phyloP scores from a whole-genome alignment of 345 rosid genomes.

The Eucalyptus sp. region DNA sequence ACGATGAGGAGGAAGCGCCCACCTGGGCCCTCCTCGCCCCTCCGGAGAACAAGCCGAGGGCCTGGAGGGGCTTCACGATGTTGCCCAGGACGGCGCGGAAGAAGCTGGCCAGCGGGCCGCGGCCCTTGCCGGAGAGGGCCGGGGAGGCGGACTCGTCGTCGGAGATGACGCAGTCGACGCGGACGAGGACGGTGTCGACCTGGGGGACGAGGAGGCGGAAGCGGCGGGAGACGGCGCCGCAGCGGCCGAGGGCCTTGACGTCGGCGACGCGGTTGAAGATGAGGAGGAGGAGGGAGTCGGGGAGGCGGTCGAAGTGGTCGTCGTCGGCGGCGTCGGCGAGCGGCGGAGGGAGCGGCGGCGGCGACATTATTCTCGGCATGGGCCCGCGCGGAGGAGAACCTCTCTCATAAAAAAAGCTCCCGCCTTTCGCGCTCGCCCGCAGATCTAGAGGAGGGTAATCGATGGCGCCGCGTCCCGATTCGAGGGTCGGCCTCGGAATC shows the following conservation, averaged over 20 bases:
- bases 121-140: conserved; percentile 32
- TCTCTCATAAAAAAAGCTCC: too few relatives aligned
- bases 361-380: not conserved
- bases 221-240: conserved; percentile 74
- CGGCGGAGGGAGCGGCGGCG: not conserved
- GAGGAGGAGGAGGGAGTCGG: conserved; percentile 63
- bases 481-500: not conserved
- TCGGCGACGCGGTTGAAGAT: conserved; percentile 84
- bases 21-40: conserved; percentile 26
- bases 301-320: conserved; percentile 90
- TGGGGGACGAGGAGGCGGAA: conserved; percentile 69
- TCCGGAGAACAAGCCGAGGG: conserved; percentile 52
- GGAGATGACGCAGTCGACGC: conserved; percentile 90
- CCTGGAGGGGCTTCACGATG: conserved; percentile 72
- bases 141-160: conserved; percentile 52
- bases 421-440: too few relatives aligned
- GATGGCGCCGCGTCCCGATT: not conserved
- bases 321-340: not conserved
- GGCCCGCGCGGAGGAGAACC: not conserved
- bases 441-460: not conserved
- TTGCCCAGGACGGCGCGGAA: conserved; percentile 49
- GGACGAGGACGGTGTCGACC: conserved; percentile 79
- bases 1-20: conserved; percentile 6
- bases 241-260: conserved; percentile 86
- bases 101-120: conserved; percentile 39